phyloP scores from a whole-genome alignment of 768 basidiomycete genomes.

The Candolleomyces eurysporus region DNA sequence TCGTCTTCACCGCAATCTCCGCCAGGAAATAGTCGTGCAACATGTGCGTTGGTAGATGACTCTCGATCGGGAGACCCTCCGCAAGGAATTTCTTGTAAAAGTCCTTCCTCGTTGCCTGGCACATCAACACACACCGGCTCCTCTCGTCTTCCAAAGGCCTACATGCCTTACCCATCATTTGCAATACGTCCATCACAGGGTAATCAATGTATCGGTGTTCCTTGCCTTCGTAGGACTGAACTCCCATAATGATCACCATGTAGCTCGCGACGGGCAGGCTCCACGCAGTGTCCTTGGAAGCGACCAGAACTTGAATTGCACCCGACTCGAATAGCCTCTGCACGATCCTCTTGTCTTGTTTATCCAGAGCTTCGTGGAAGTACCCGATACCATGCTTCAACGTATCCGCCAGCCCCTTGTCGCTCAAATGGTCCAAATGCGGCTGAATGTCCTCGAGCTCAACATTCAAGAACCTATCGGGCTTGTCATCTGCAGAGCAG shows the following conservation, averaged over 20 bases:
- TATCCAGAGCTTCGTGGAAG: conserved; percentile 91
- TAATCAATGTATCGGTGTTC: conserved; percentile 98
- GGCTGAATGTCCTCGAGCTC: conserved; percentile 79
- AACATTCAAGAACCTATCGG: conserved; percentile 86
- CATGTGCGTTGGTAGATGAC: conserved; percentile 84
- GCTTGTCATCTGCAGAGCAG: conserved; percentile 82
- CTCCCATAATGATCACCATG: conserved; percentile 99
- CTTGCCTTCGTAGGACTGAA: conserved; percentile 93
- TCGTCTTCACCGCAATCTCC: conserved; percentile 97
- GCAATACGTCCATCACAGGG: conserved; percentile 96
- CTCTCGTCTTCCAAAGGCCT: conserved; percentile 85
- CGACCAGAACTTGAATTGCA: conserved; percentile 91
- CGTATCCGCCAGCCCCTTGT: conserved; percentile 72
- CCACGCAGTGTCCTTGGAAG: conserved; percentile 98
- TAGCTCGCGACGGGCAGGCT: conserved; percentile 90
- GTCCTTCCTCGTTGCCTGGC: conserved; percentile 95
- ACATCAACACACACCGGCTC: conserved; percentile 95
- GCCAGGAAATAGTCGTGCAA: conserved; percentile 98
- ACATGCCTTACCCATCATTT: conserved; percentile 99
- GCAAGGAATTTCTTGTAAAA: conserved; percentile 99
- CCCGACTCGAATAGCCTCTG: conserved; percentile 91
- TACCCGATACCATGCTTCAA: conserved; percentile 90
- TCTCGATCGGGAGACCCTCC: conserved; percentile 97
- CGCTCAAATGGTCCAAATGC: conserved; percentile 82
- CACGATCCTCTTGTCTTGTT: conserved; percentile 92